These are phyloP conservation scores for Neoboletus subvelutipes DNA, from an alignment of 768 basidiomycete genomes.

Conservation along the genomic window DNA sequence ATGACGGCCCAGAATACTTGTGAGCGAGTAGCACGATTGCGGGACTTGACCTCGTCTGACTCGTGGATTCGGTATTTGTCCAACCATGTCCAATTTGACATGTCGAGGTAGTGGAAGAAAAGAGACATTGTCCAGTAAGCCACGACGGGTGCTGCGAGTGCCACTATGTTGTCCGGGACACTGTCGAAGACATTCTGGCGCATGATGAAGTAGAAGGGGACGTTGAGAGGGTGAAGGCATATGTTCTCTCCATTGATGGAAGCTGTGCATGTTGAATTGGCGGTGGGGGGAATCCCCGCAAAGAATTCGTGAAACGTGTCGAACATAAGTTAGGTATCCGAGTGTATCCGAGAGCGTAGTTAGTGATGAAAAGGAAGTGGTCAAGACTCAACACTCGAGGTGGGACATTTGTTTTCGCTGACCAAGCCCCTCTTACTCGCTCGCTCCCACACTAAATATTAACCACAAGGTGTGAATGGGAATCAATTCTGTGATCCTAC, in stretches of 20 bases:
- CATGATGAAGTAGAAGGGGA: conserved; percentile 58
- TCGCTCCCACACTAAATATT: conserved; percentile 7
- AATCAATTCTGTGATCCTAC: conserved; percentile 28
- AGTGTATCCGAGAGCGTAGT: not conserved
- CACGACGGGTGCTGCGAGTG: conserved; percentile 71
- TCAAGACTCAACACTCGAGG: too few relatives aligned
- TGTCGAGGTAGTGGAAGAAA: conserved; percentile 81
- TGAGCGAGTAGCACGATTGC: conserved; percentile 69
- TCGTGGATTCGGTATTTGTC: conserved; percentile 88
- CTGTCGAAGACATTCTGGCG: conserved; percentile 48
- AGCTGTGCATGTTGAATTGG: conserved; percentile 39
- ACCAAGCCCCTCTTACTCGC: not conserved
- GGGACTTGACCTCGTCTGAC: conserved; percentile 68
- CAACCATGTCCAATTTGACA: conserved; percentile 71
- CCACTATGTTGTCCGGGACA: conserved; percentile 69
- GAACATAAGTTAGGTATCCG: conserved; percentile 13
- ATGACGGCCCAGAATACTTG: conserved; percentile 81
- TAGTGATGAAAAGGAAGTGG: not conserved
- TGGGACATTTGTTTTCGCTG: not conserved
- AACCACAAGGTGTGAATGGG: not conserved
- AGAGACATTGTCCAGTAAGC: conserved; percentile 84
- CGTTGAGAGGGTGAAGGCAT: conserved; percentile 34
- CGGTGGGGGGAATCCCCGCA: conserved; percentile 10
- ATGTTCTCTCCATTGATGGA: conserved; percentile 36
- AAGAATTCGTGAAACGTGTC: conserved; percentile 11